Conservation (phyloP, 2,329 filamentous ascomycete genomes). For the Diaporthe ampelina region DNA sequence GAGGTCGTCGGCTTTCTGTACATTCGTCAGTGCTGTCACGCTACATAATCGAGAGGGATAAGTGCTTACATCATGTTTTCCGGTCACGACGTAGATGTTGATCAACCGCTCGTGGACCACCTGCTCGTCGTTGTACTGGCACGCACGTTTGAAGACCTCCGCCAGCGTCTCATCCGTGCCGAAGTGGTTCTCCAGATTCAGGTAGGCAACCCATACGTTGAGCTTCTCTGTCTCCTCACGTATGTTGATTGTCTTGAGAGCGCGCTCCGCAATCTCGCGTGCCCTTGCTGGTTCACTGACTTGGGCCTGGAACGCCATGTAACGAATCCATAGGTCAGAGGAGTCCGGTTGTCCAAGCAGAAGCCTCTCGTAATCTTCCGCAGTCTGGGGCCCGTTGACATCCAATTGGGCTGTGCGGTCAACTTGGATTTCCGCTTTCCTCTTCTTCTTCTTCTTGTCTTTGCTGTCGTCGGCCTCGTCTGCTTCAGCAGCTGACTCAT, state of each 20-base stretch:
- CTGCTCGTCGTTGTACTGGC: constrained; percentile 92
- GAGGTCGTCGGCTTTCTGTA: constrained; percentile 86
- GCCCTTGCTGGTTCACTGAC: constrained; percentile 91
- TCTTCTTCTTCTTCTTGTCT: constrained; percentile 78
- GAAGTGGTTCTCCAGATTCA: constrained; percentile 95
- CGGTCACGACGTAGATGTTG: constrained; percentile 94
- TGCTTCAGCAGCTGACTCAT: constrained; percentile 66
- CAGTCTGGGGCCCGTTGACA: constrained; percentile 86
- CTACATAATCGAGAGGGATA: not conserved
- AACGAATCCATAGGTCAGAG: constrained; percentile 93
- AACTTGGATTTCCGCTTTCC: constrained; percentile 82
- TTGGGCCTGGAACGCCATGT: constrained; percentile 99
- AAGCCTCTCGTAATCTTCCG: constrained; percentile 93
- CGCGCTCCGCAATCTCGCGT: constrained; percentile 89
- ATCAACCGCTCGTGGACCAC: constrained; percentile 91
- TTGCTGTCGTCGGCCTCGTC: constrained; percentile 50
- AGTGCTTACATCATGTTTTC: constrained; percentile 81
- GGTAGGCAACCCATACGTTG: constrained; percentile 93
- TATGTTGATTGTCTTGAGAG: constrained; percentile 90
- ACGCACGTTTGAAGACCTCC: constrained; percentile 90
- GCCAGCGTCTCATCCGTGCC: constrained; percentile 87
- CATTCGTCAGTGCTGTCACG: constrained; percentile 22
- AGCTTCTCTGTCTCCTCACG: constrained; percentile 93
- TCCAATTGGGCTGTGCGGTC: constrained; percentile 95
- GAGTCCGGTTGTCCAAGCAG: constrained; percentile 93